Evolutionary conservation across 2,329 filamentous ascomycete species (phyloP), one percentile per base, ranked within the genome.

Genomic region (Acrodontium crateriforme): DNA sequence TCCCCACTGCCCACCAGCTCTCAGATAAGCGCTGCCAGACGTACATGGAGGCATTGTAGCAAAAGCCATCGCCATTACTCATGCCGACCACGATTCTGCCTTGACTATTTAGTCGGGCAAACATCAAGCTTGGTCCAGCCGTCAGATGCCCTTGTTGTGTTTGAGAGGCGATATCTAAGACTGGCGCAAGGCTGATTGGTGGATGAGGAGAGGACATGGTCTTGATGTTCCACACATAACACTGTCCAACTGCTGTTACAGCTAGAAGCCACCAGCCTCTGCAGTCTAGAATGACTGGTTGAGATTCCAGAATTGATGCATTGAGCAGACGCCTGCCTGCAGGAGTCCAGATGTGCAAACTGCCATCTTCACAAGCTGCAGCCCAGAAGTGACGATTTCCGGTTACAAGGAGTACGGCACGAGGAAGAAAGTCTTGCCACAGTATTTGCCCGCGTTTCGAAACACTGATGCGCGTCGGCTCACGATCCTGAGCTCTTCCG

Each of bases 21-120:
- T 98, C 91, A 2, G 84, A 92, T n/a, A 98, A 65, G 7, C 85
- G 74, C 54, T 95, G 87, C 89, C 89, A 98, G 6, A 75, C 71
- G 53, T 74, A 87, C 77, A 98, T 80, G 11, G 69, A 67, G 1
- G 78, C 71, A 2, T 81, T 81, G 55, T 98, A 98, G 29, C 76
- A 76, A 55, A 84, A 98, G 2, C 89, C 89, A 44, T 98, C 87
- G 12, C 89, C 89, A 44, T 94, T 95, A 14, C 78, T 89, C 34
- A 98, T 66, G 0, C 83, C 89, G n/a, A 95, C 71, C 14, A 95
- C 67, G 12, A 95, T 69, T 24, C 83, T 70, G 2, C 89, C 91
- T 29, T 74, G 76, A 0, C 81, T 83, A 52, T 94, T 98, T 29
- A 98, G 67, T 24, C 89, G 78, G 3, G 85, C 89, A 27, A 87